phyloP scores from a whole-genome alignment of 2,329 filamentous ascomycete species.

The Diaporthe nobilis region DNA sequence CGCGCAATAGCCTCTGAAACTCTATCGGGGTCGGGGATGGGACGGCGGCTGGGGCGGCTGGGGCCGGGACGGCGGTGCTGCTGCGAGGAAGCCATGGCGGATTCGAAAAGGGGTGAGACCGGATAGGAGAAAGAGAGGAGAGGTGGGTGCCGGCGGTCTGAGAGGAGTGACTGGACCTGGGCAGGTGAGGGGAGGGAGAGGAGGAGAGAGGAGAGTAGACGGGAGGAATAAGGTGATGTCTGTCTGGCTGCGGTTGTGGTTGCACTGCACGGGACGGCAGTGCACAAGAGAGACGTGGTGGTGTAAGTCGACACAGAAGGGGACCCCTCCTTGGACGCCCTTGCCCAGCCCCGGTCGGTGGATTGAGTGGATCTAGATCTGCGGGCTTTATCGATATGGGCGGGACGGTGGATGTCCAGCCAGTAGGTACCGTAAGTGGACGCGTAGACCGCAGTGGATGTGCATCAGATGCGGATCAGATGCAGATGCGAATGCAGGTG shows the following conservation, averaged over 20 bases:
- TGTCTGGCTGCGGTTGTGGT: slow-evolving; percentile 31
- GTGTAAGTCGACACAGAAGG: slow-evolving; percentile 20
- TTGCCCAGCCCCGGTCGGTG: slow-evolving; percentile 26
- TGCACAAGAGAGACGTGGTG: slow-evolving; percentile 16
- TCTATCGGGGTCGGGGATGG: slow-evolving; percentile 40
- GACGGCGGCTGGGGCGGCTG: slow-evolving; percentile 39
- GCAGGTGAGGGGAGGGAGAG: neutral
- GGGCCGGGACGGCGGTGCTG: slow-evolving; percentile 43
- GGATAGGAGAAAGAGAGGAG: slow-evolving; percentile 19
- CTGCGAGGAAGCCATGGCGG: slow-evolving; percentile 44
- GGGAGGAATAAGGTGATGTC: slow-evolving; percentile 33
- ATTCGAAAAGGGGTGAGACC: slow-evolving; percentile 1
- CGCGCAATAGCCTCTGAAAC: slow-evolving; percentile 42
- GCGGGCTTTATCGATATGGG: slow-evolving; percentile 28
- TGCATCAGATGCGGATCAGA: slow-evolving; percentile 21
- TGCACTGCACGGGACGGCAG: slow-evolving; percentile 11
- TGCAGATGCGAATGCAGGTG: slow-evolving; percentile 30
- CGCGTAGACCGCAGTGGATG: neutral
- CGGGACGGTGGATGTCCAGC: slow-evolving; percentile 6
- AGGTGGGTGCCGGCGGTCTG: slow-evolving; percentile 3
- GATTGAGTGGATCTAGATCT: slow-evolving; percentile 21
- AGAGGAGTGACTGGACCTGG: neutral
- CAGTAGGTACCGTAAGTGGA: slow-evolving; percentile 2
- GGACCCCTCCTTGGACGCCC: slow-evolving; percentile 23
- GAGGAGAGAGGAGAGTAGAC: slow-evolving; percentile 9